phyloP scores from a whole-genome alignment of 495 filamentous ascomycete genomes.

The Penicillium canescens region DNA sequence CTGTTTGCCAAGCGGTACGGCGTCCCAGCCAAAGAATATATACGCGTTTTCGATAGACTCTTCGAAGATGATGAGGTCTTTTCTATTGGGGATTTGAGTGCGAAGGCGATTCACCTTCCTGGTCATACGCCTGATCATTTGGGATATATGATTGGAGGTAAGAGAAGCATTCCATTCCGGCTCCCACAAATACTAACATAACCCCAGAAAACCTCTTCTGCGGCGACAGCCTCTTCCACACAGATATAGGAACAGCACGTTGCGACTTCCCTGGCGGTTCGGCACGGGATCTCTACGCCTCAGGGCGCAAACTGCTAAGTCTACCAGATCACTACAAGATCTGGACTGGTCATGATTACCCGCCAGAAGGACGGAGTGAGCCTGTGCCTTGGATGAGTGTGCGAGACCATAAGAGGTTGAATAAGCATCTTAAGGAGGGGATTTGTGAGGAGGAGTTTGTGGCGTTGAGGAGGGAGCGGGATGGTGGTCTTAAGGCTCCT shows the following conservation, averaged over 20 bases:
- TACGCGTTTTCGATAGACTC: conserved; percentile 49
- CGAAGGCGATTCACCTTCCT: conserved; percentile 52
- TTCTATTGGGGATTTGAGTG: conserved; percentile 46
- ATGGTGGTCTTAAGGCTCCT: conserved; percentile 49
- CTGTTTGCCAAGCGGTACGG: conserved; percentile 50
- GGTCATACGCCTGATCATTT: conserved; percentile 65
- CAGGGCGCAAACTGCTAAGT: conserved; percentile 44
- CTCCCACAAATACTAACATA: neutral
- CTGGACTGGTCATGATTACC: conserved; percentile 56
- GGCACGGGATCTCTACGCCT: conserved; percentile 44
- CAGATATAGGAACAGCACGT: conserved; percentile 58
- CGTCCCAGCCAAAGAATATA: conserved; percentile 38
- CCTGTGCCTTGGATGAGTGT: conserved; percentile 51
- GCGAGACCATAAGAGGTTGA: conserved; percentile 45
- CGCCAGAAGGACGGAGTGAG: conserved; percentile 25
- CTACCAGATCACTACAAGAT: conserved; percentile 46
- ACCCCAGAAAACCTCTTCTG: conserved; percentile 54
- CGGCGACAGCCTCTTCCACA: conserved; percentile 61
- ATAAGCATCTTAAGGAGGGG: conserved; percentile 53
- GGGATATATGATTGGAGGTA: conserved; percentile 57
- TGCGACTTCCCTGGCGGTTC: conserved; percentile 62
- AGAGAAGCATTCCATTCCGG: neutral
- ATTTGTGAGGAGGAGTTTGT: conserved; percentile 50
- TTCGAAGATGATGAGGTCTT: conserved; percentile 57
- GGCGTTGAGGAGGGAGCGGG: conserved; percentile 42